These are phyloP conservation scores for Nectriaceae sp. DNA, from an alignment of 2,329 filamentous ascomycete genomes.

Conservation along the genomic window DNA sequence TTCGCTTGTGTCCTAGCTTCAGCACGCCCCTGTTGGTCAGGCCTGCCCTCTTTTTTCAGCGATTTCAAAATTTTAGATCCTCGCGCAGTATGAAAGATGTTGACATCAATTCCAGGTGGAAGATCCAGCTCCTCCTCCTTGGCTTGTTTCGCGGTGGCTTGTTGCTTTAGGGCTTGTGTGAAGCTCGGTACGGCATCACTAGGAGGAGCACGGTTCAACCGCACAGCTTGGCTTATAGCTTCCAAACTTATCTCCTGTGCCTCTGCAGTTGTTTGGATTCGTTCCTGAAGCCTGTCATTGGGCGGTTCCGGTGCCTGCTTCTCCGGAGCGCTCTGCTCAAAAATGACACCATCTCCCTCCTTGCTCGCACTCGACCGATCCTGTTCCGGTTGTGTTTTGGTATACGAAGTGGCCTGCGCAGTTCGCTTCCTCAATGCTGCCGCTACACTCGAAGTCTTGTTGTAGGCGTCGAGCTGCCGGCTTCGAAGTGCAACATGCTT, in stretches of 20 bases:
- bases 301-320: slow-evolving; percentile 7
- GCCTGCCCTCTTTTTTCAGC: slow-evolving; percentile 29
- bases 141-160: slow-evolving; percentile 5
- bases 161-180: slow-evolving; percentile 9
- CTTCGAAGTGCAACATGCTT: slow-evolving; percentile 62
- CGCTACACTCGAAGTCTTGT: slow-evolving; percentile 47
- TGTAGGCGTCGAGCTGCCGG: slow-evolving; percentile 54
- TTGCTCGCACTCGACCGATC: neutral
- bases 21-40: slow-evolving; percentile 8
- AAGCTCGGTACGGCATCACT: slow-evolving; percentile 10
- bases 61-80: slow-evolving; percentile 48
- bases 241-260: slow-evolving; percentile 11
- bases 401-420: slow-evolving; percentile 7
- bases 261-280: slow-evolving; percentile 1
- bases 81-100: slow-evolving; percentile 49
- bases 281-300: slow-evolving; percentile 7
- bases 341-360: slow-evolving; percentile 8
- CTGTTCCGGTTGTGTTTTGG: slow-evolving; percentile 1
- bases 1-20: slow-evolving; percentile 28
- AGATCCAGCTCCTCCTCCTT: slow-evolving; percentile 34
- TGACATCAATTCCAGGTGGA: slow-evolving; percentile 45
- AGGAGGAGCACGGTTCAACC: slow-evolving; percentile 9
- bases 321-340: slow-evolving; percentile 14
- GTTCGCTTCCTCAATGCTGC: slow-evolving; percentile 34
- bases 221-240: neutral